Evolutionary conservation across 2,329 filamentous ascomycete species (phyloP), one percentile per base, ranked within the genome.

Genomic region (Penicillium italicum): DNA sequence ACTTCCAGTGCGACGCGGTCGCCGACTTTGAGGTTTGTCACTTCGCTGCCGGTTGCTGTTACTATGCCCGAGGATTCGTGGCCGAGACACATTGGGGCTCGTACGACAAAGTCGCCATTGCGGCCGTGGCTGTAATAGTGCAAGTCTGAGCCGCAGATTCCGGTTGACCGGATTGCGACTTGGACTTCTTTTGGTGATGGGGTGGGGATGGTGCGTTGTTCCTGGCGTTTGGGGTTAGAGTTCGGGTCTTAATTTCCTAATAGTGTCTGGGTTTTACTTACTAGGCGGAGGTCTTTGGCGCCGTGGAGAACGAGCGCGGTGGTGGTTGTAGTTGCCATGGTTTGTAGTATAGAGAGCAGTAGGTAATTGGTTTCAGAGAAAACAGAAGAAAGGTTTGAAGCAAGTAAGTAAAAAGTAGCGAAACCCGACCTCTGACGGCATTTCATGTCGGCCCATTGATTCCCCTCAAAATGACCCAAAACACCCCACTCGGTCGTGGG

Each of bases 1-100:
- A 95, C 93, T 80, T 97, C 93, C 40, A 97, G 79, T n/a, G 93
- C 91, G 20, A 97, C 88, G 65, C 89, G 86, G 76, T 97, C 92
- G 55, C 92, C 92, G 11, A 81, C 70, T 63, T 83, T 77, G 60
- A 96, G 83, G 31, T 74, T 76, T 37, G 61, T 84, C 6, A 91
- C 87, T 12, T 77, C 77, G 1, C 81, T 71, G 20, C 91, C 91
- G 38, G 90, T 79, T 43, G 83, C 82, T 51, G 91, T 84, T 38
- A 97, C 81, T 28, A 89, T 87, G 56, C 91, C 92, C 9, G 90
- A 83, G 14, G 91, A 92, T 71, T 89, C 86, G 71, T 89, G 86
- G 63, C 86, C 86, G 0, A 96, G 84, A 14, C 91, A 87, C 80
- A 96, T 87, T 60, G 91, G 91, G 63, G 90, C 84, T 69, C 84